Evolutionary conservation across 495 filamentous ascomycete species (phyloP).

Genomic region (Lasiosphaeria miniovina): DNA sequence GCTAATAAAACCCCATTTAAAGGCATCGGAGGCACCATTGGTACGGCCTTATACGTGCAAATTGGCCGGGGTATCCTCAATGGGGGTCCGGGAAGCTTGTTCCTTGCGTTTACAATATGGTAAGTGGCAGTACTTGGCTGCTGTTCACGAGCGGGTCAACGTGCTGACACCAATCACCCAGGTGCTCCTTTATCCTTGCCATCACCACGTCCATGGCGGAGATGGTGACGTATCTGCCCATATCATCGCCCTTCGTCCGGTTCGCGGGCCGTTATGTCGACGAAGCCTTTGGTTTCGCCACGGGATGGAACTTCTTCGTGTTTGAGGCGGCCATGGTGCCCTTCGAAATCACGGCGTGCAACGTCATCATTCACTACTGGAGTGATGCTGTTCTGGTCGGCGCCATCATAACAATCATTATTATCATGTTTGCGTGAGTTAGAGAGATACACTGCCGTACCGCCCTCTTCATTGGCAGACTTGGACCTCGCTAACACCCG

Average conservation of each 20-base stretch:
- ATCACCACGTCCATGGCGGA: conserved; percentile 71
- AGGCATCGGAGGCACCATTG: conserved; percentile 58
- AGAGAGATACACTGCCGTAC: too few relatives aligned
- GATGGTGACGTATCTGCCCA: conserved; percentile 79
- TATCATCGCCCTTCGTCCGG: conserved; percentile 78
- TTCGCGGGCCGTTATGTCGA: conserved; percentile 80
- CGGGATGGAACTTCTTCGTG: conserved; percentile 75
- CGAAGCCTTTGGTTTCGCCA: conserved; percentile 63
- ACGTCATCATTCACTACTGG: conserved; percentile 69
- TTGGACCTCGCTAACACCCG: conserved; percentile 4
- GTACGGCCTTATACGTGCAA: conserved; percentile 38
- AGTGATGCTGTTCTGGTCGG: conserved; percentile 58
- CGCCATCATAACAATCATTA: conserved; percentile 59
- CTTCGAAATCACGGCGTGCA: conserved; percentile 69
- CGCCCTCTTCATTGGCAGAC: conserved; percentile 7
- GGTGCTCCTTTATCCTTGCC: conserved; percentile 66
- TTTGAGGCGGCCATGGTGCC: conserved; percentile 66
- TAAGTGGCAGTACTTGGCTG: conserved; percentile 21
- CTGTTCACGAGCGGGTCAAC: neutral
- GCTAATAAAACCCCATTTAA: neutral
- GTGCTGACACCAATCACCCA: conserved; percentile 7
- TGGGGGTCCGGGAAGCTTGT: conserved; percentile 72
- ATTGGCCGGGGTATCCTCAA: conserved; percentile 66
- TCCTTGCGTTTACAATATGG: conserved; percentile 74
- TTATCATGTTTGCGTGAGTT: conserved; percentile 57